Conservation (phyloP, 78 protist species). For the Dictyostelium brefeldianum region DNA sequence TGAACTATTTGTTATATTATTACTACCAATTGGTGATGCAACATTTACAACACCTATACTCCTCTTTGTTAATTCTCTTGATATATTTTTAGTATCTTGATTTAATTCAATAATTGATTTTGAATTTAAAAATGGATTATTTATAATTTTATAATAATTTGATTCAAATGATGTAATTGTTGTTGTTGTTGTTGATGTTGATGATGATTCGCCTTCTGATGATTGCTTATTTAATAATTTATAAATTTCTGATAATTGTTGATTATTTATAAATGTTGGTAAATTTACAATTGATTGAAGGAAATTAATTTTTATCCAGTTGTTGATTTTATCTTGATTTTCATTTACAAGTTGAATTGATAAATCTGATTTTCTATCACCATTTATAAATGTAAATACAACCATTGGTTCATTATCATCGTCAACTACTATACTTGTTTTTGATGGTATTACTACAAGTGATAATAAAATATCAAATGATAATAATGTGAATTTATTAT, state of each 20-base stretch:
- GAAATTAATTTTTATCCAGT: slow-evolving; percentile 7
- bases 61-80: background rate
- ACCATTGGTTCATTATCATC: background rate
- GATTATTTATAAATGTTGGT: background rate
- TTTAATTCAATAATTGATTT: slow-evolving; percentile 8
- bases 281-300: background rate
- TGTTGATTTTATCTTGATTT: background rate
- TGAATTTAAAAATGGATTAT: slow-evolving; percentile 36
- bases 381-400: slow-evolving; percentile 27
- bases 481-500: background rate
- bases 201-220: background rate
- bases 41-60: background rate
- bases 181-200: too few relatives aligned
- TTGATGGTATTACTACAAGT: background rate
- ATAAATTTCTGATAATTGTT: background rate
- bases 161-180: background rate
- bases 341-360: background rate
- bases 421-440: background rate
- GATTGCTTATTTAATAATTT: background rate
- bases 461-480: slow-evolving; percentile 29
- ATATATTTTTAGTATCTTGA: slow-evolving; percentile 6
- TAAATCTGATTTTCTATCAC: slow-evolving; percentile 16
- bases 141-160: background rate
- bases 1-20: background rate
- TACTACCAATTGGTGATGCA: slow-evolving; percentile 3